Conservation (phyloP, 305 asterid genomes). For the Rubia balearica region DNA sequence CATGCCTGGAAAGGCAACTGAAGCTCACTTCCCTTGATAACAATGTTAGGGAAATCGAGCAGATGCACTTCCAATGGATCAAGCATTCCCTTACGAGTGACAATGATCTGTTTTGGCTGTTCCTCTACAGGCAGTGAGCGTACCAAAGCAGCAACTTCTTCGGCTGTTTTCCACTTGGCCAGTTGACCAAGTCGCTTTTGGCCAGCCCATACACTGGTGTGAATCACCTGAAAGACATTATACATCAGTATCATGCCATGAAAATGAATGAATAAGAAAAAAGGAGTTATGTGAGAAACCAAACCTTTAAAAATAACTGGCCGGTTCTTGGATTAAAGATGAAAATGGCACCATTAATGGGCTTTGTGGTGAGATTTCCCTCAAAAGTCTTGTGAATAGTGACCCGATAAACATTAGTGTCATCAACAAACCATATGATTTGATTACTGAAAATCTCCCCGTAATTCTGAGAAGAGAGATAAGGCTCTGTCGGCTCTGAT, state of each 20-base stretch:
- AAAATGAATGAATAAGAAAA: not conserved
- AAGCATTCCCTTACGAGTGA: slow-evolving; percentile 98
- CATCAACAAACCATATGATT: slow-evolving; percentile 99
- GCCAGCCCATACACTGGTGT: slow-evolving; percentile 99
- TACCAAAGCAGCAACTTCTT: slow-evolving; percentile 98
- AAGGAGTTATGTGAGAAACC: slow-evolving; percentile 13
- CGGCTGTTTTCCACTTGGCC: slow-evolving; percentile 99
- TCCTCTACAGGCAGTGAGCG: slow-evolving; percentile 97
- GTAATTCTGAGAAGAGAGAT: slow-evolving; percentile 93
- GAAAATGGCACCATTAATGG: slow-evolving; percentile 97
- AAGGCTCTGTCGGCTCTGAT: slow-evolving; percentile 98
- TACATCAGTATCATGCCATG: not conserved
- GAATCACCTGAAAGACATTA: slow-evolving; percentile 66
- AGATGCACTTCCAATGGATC: slow-evolving; percentile 98
- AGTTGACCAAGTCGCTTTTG: slow-evolving; percentile 98
- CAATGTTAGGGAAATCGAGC: slow-evolving; percentile 97
- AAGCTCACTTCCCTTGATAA: slow-evolving; percentile 96
- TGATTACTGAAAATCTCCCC: slow-evolving; percentile 99
- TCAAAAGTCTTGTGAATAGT: slow-evolving; percentile 98
- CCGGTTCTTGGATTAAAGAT: slow-evolving; percentile 98
- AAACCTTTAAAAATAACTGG: slow-evolving; percentile 87
- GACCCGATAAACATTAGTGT: slow-evolving; percentile 97
- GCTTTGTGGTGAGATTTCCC: slow-evolving; percentile 97
- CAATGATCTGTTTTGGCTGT: slow-evolving; percentile 95
- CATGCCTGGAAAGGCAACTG: slow-evolving; percentile 99